Base-by-base conservation (phyloP, 2,329 filamentous ascomycete species). In the Trichoderma oligosporum region DNA sequence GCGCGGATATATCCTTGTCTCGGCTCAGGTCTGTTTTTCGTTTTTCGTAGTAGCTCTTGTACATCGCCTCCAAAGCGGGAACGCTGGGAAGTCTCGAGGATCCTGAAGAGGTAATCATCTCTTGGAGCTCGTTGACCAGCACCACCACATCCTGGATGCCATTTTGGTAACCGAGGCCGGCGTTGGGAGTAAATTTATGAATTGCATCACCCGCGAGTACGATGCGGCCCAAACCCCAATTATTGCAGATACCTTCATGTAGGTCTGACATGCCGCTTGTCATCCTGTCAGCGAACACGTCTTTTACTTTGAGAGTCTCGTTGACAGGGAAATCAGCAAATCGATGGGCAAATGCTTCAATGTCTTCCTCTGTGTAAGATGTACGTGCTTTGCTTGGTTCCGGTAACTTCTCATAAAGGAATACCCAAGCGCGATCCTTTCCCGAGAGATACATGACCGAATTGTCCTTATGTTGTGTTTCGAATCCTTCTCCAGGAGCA, bases 141-240 rank as follows among this genome's bases (percentile, higher is more conserved):
- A 60, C 63, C 4, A 70, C 64, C 1, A 70, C 56, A 12, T 73
- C 71, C 31, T 70, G 65, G 1, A 75, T 62, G 0, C 68, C 73
- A 18, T 68, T 68, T 60, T 75, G 74, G 35, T 68, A 68, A 0
- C 72, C 72, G 0, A 66, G 63, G 0, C 70, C 72, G 0, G 69
- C 64, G 46, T 69, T 73, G 0, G 73, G 71, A 0, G 71, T 74
- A 49, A 70, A 69, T 38, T 74, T 75, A 56, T 75, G 73, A 1
- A 65, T 67, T 0, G 73, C 62, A 38, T 76, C 73, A 0, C 73
- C 73, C 0, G 62, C 66, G 0, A 76, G 67, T 1, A 71, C 71
- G 7, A 75, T 61, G 1, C 70, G 63, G 1, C 71, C 65, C 60
- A 64, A 67, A 55, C 67, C 71, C 73, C 71, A 75, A 42, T 71